Base-by-base conservation (phyloP, 306 rosid genomes). In the Citrullus colocynthis region DNA sequence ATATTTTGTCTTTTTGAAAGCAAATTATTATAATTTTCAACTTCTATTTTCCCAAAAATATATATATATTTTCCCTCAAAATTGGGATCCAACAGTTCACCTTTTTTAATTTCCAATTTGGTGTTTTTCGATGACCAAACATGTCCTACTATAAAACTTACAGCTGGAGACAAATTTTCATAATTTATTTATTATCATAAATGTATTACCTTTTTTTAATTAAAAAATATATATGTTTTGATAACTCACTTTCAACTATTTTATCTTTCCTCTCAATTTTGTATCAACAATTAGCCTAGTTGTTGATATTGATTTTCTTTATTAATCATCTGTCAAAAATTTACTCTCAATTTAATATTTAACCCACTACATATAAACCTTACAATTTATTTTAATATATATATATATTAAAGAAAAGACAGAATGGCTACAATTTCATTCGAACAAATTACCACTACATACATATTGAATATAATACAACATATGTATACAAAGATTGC, bases 71-170 rank as follows among this genome's bases (percentile, higher is more conserved):
- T 20, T 11, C 49, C 16, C 6, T 69, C 37, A 4, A 45, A 70
- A 45, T 21, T 70, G 41, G 76, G 57, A 24, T 70, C 76, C 76
- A 45, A 70, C 58, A 45, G 76, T 70, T 72, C 76, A 71, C 3
- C 16, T 42, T 49, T 44, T 72, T 72, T 1, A 49, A 72, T 11
- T 24, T 65, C 45, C 52, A 45, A 32, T 30, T 49, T 80, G 20
- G 80, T 44, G 81, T 81, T 84, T 76, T 82, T 76, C 54, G 73
- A 55, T 69, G 74, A 71, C 80, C 84, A 70, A 86, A 72, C 82
- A 75, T 74, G 21, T 74, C 75, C 77, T 82, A 84, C 69, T 41
- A 34, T 73, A 86, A 62, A 84, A 82, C 81, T 71, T 82, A 78
- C 75, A 83, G 67, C 67, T 81, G 79, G 57, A 24, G 85, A 85